A percentile compares a stretch with the other conserved stretches of the same genome.
phyloP scores from a whole-genome alignment of 1,284 basidiomycete species.

The Waitea zeae region DNA sequence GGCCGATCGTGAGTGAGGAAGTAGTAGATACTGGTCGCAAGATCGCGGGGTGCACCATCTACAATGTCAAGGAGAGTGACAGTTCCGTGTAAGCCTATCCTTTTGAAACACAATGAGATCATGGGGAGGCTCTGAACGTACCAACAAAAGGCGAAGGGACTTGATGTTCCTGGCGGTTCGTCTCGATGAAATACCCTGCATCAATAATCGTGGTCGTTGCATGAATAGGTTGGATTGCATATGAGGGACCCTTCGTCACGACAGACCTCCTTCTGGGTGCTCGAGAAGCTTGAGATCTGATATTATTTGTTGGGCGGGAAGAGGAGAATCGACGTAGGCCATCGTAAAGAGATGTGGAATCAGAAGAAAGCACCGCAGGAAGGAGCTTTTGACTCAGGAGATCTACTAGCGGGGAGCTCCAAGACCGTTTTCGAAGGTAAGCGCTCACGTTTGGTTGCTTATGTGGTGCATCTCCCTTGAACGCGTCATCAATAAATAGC shows the following conservation, averaged over 20 bases:
- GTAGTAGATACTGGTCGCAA: conserved; percentile 28
- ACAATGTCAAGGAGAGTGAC: too few relatives aligned
- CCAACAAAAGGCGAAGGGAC: conserved; percentile 22
- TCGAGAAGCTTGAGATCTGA: conserved; percentile 13
- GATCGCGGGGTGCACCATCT: conserved; percentile 14
- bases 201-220: not conserved
- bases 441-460: too few relatives aligned
- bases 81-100: too few relatives aligned
- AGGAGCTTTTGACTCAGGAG: too few relatives aligned
- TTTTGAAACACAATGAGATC: too few relatives aligned
- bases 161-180: conserved; percentile 15
- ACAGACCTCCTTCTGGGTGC: conserved; percentile 19
- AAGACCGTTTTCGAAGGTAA: too few relatives aligned
- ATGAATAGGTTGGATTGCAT: not conserved
- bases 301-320: conserved; percentile 15
- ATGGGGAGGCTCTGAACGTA: conserved; percentile 6
- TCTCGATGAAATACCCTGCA: conserved; percentile 23
- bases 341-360: too few relatives aligned
- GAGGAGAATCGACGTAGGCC: too few relatives aligned
- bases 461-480: too few relatives aligned
- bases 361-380: too few relatives aligned
- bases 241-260: not conserved
- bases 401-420: too few relatives aligned
- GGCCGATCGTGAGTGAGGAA: conserved; percentile 22
- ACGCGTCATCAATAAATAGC: too few relatives aligned